These are phyloP conservation scores for Leishmania guyanensis DNA, from an alignment of 208 protist genomes.

Conservation along the genomic window DNA sequence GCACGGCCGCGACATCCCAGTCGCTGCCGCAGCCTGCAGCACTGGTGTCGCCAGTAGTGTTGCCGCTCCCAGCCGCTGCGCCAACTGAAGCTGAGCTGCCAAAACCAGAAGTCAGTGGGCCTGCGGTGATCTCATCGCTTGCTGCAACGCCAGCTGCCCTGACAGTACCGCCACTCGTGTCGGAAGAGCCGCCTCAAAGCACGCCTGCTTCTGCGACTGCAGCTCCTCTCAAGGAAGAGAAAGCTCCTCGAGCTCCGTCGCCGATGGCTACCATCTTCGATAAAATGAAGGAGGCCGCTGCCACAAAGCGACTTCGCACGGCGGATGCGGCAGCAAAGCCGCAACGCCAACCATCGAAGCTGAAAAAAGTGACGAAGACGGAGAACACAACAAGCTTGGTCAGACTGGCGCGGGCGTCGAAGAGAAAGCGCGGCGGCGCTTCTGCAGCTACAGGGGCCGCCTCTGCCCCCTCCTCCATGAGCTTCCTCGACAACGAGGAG, in stretches of 20 bases:
- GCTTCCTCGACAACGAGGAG: constrained; percentile 35
- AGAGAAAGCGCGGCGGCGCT: constrained; percentile 12
- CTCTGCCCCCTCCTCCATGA: neutral
- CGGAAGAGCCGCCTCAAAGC: neutral
- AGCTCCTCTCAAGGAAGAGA: neutral
- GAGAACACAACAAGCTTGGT: constrained; percentile 55
- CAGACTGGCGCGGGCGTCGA: constrained; percentile 76
- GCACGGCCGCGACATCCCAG: neutral
- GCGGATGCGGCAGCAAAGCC: neutral
- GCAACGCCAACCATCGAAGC: constrained; percentile 2
- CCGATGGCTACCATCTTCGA: constrained; percentile 43
- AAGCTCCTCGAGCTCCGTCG: neutral
- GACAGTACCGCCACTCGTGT: neutral
- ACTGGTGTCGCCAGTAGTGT: neutral
- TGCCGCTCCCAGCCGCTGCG: neutral
- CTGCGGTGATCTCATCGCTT: neutral
- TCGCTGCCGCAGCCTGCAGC: neutral
- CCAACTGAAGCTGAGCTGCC: neutral
- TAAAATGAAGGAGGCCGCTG: constrained; percentile 32
- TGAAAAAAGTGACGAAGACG: constrained; percentile 32
- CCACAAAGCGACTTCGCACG: constrained; percentile 21
- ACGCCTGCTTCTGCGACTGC: neutral
- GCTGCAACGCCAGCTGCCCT: neutral
- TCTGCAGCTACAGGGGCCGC: neutral
- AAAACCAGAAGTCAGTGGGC: neutral